Percentiles rank a stretch among this genome's conserved stretches.
Evolutionary conservation across 2,329 filamentous ascomycete species (phyloP).

Genomic region (Penicillium sp.): DNA sequence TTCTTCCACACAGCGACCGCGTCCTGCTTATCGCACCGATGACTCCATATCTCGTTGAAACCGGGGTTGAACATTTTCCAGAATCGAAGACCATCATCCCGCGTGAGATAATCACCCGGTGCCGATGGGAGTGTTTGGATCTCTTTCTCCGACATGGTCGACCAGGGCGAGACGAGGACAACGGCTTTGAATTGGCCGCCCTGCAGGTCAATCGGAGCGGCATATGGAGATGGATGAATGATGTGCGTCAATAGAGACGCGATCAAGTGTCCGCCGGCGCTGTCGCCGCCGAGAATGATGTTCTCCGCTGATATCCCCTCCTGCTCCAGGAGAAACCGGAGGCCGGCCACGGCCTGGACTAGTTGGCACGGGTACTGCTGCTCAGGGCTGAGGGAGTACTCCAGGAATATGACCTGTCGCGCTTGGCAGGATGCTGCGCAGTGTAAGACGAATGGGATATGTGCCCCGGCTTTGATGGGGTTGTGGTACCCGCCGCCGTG

Average conservation of each 20-base stretch:
- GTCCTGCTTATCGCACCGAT: neutral
- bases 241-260: neutral
- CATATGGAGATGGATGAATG: neutral
- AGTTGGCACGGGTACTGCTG: neutral
- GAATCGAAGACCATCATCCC: neutral
- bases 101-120: neutral
- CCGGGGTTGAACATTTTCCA: neutral
- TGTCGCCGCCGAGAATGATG: neutral
- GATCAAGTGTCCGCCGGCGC: neutral
- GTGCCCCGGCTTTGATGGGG: neutral
- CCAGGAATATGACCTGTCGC: neutral
- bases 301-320: neutral
- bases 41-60: neutral
- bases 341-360: neutral
- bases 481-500: neutral
- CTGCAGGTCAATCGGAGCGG: neutral
- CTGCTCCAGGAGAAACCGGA: neutral
- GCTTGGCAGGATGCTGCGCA: neutral
- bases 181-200: neutral
- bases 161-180: neutral
- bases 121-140: neutral
- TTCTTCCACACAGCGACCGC: constrained; percentile 1
- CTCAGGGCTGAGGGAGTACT: neutral
- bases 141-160: neutral
- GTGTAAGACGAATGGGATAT: neutral